Evolutionary conservation across 495 filamentous ascomycete species (phyloP), one percentile per base, ranked within the genome.

Genomic region (Daldinia grandis): DNA sequence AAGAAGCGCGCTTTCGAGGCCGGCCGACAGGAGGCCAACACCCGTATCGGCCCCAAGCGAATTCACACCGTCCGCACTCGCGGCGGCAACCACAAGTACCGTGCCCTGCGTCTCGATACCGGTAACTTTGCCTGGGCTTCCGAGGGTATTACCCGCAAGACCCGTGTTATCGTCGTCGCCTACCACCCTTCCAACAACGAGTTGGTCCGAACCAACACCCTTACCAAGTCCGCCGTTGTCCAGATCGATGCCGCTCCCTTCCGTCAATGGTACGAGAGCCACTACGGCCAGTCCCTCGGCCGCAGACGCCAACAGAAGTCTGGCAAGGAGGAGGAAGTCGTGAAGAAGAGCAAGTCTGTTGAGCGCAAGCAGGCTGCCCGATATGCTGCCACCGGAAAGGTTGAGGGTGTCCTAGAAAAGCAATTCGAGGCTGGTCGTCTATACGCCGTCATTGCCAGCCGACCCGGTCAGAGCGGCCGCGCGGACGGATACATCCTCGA

Each of bases 151-250:
- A 90, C 93, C 86, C 93, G 94, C 88, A 99, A 99, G 89, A 91
- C 91, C 83, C 96, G 95, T 88, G 93, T 99, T 79, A 97, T 99
- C 82, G 93, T 85, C 76, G 96, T 98, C 84, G 91, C 90, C 78
- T 99, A 91, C 90, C 95, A 99, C 84, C 96, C 95, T 58, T 98
- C 95, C 81, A 99, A 99, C 93, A 99, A 99, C 91, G 95, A 99
- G 85, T 88, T 99, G 77, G 93, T 99, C 87, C 96, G 95, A 79
- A 99, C 95, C 82, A 99, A 99, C 89, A 98, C 95, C 86, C 88
- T 99, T 81, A 99, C 95, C 87, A 96, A 93, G 87, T 92, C 94
- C 75, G 94, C 95, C 84, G 92, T 99, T 75, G 93, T 99, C 81
- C 96, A 98, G 87, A 87, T 99, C 85, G 95, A 99, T 83, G 96